Base-by-base conservation (phyloP, 116 monocot species). In the Cymodocea nodosa region DNA sequence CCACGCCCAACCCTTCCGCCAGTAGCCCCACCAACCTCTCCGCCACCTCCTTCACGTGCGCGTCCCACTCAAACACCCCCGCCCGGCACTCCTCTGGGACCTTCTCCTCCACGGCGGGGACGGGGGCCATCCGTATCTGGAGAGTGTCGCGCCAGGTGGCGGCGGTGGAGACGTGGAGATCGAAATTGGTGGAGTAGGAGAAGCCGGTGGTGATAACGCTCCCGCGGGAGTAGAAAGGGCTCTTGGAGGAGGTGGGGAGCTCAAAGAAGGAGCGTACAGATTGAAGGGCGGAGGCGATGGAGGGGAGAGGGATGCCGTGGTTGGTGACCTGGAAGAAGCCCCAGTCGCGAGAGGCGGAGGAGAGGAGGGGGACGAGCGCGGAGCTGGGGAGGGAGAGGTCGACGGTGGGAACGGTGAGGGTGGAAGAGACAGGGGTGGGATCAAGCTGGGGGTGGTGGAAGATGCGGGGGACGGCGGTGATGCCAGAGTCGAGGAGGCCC, bases 101-200 rank as follows among this genome's bases (percentile, higher is more conserved):
- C 55, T 63, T 68, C 19, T 59, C 81, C 48, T 67, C 52, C 25
- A 74, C 77, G 16, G 71, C 65, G 10, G 49, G 69, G 9, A 17
- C 22, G 18, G 79, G 78, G 8, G 62, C 63, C 61, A 64, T 52
- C 59, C 0, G 3, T 15, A 91, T 50, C 74, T 87, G 80, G 17
- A 93, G 67, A 0, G 93, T 93, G 77, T 93, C 93, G n/a, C 88
- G 69, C 93, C 93, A 93, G 74, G 74, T 81, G 22, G 88, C 92
- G 35, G 85, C 85, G n/a, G 34, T 15, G 65, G 93, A 83, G 0
- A 44, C 19, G 83, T 63, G 83, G 23, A 85, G 81, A 58, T 93
- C 93, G 59, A 83, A 23, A 60, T 93, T 93, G 44, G 81, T 79
- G 71, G 61, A 68, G 71, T 83, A 93, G 77, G 19, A 2, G 70